Base-by-base conservation (phyloP, 1,139 yeast species). In the Yamadazyma songkhlaensis region DNA sequence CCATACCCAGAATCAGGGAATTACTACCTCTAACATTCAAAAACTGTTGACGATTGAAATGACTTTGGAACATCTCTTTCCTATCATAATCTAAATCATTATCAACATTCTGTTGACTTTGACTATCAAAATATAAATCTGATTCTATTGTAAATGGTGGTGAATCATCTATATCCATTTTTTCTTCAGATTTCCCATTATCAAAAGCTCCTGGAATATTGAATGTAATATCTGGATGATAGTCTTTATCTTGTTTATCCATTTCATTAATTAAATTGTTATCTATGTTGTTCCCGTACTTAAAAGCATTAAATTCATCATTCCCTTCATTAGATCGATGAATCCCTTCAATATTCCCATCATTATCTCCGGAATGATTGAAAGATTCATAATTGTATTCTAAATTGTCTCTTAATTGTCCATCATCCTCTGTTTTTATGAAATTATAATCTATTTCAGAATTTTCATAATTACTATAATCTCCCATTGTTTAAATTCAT, bases 61-160 rank as follows among this genome's bases (percentile, higher is more conserved):
- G 48, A 32, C 42, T 46, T 38, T 46, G 50, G 25, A 44, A 47
- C 24, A 46, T 34, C 9, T 44, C 34, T 25, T 42, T 41, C 30
- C 42, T 33, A 15, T 25, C 15, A 15, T 21, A 9, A 11, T 35
- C 25, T 6, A 20, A 20, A 9, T 32, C 36, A 13, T 25, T 30
- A 25, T 25, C 34, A 21, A 12, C 29, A 24, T 31, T 28, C 11
- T 20, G 13, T 17, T 36, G 38, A 35, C 46, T 47, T 8, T 37
- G 22, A 5, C 54, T 46, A 41, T 57, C 62, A 36, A 47, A 49
- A 32, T 44, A 57, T 23, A 54, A 34, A 38, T 63, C 68, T 60
- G 59, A 64, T 25, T 62, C 72, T 13, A 67, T 55, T 3, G 72
- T 59, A 39, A 67, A 66, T 8, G 68, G 71, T 3, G 72, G 72